Conservation (phyloP, 257 asterid genomes). For the Lantana camara region DNA sequence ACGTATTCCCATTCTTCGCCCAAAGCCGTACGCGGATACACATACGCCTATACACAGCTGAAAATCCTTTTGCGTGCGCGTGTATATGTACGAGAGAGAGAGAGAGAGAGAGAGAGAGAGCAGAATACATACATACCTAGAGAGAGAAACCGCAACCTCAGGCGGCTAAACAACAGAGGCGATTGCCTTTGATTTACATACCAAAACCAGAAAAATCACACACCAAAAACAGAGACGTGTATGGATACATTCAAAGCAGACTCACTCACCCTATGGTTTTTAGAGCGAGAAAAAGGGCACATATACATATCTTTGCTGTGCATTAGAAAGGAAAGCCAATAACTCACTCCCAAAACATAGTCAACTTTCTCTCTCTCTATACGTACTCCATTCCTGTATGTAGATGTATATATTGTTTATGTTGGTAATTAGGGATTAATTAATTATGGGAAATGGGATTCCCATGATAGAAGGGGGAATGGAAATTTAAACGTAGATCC, state of each 20-base stretch:
- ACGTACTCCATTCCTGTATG: not conserved
- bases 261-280: conserved; percentile 24
- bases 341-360: conserved; percentile 19
- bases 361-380: conserved; percentile 34
- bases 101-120: conserved; percentile 19
- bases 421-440: too few species aligned
- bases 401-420: conserved; percentile 7
- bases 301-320: too few species aligned
- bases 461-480: conserved; percentile 16
- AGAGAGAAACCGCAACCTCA: conserved; percentile 37
- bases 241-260: conserved; percentile 12
- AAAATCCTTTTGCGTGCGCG: not conserved
- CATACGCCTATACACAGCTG: conserved; percentile 26
- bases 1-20: not conserved
- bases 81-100: not conserved
- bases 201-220: not conserved
- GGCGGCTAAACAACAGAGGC: conserved; percentile 42
- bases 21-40: not conserved
- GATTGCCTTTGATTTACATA: conserved; percentile 33
- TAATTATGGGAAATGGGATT: not conserved
- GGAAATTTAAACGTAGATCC: conserved; percentile 28
- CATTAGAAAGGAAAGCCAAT: conserved; percentile 14
- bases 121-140: conserved; percentile 23
- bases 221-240: too few species aligned
- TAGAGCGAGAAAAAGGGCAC: conserved; percentile 31